Evolutionary conservation across 495 filamentous ascomycete species (phyloP), one percentile per base, ranked within the genome.

Genomic region (Hypoxylon fuscum): DNA sequence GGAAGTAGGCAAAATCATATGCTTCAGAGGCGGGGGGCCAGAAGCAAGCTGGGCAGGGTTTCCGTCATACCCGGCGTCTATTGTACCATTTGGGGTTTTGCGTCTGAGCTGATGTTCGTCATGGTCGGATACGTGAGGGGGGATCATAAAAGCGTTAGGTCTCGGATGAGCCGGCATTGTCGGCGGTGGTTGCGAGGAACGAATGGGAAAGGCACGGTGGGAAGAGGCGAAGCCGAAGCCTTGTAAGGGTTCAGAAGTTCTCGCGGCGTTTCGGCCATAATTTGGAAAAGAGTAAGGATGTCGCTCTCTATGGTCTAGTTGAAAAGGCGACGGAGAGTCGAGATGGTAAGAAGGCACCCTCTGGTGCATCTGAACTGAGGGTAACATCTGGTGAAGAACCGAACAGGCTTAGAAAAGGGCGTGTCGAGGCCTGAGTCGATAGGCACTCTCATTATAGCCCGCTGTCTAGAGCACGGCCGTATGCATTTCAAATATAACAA

Each of bases 1-100:
- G 18, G 75, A 74, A 10, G 71, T 71, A 5, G 83, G 81, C 32
- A 96, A 80, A n/a, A 96, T 78, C 71, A 98, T 90, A 70, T 98
- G 93, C 74, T 98, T 98, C 23, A 85, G 76, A 2, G 90, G 86
- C 44, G 90, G 91, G 31, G 91, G 91, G 41, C 90, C 90, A 15
- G 87, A 85, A 3, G 83, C 85, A 69, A 88, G 86, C 71, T 95
- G 91, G 22, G 87, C 80, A 1, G 88, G 85, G 5, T 90, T 91
- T 9, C 91, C 94, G 83, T 98, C 94, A 69, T 98, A 98, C 11
- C 92, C 94, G 53, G 91, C 93, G 48, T 92, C 90, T 51, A 98
- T 83, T 15, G 93, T 97, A 18, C 95, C 95, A 65, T 88, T 96
- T 8, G 95, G 95, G 7, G 95, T 98, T 71, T 98, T 98, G 43